Evolutionary conservation across 2,329 filamentous ascomycete genomes (phyloP), one percentile per base, ranked within the genome.

Genomic region (Colletotrichum lindemuthianum): DNA sequence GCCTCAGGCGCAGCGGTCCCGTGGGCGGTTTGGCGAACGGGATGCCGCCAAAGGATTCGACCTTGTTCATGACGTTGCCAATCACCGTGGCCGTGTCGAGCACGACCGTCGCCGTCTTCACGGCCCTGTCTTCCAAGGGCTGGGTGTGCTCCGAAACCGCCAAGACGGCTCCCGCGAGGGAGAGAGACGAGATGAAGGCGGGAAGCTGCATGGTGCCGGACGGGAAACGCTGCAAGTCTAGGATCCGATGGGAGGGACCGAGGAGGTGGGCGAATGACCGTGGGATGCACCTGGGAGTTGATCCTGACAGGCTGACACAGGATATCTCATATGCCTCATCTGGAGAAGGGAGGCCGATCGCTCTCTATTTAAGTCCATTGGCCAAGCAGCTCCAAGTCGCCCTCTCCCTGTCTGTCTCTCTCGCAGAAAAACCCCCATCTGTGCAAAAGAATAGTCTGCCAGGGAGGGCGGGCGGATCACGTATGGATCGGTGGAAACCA

Each of bases 1-100:
- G 83, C 67, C 83, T 86, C n/a, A 91, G 78, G 6, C 89, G 83
- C 36, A 89, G 79, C 1, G 77, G 70, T 0, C 85, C 87, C 0
- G 82, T 78, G 0, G 89, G 89, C 6, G 87, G 82, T 66, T 88
- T 76, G 2, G 88, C 88, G 69, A 85, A 92, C 1, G 88, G 88
- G 60, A 91, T 88, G 11, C 85, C 87, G 66, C 82, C 82, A 75
- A 90, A 90, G 32, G 77, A 81, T 58, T 90, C 88, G 11, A 89
- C 79, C 11, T 60, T 55, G 33, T 60, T 65, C 41, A 65, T 54
- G 13, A 61, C 56, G 36, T 69, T 70, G 33, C 71, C 71, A 16
- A 72, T 56, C 9, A 72, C 60, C 4, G 66, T 71, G 24, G 69
- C 69, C 13, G 67, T 65, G 34, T 66, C 61, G 16, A 71, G 65